A percentile compares a stretch with the other conserved stretches of the same genome.
These are phyloP conservation scores for Lentinula raphanica DNA, from an alignment of 768 basidiomycete genomes.

Conservation along the genomic window DNA sequence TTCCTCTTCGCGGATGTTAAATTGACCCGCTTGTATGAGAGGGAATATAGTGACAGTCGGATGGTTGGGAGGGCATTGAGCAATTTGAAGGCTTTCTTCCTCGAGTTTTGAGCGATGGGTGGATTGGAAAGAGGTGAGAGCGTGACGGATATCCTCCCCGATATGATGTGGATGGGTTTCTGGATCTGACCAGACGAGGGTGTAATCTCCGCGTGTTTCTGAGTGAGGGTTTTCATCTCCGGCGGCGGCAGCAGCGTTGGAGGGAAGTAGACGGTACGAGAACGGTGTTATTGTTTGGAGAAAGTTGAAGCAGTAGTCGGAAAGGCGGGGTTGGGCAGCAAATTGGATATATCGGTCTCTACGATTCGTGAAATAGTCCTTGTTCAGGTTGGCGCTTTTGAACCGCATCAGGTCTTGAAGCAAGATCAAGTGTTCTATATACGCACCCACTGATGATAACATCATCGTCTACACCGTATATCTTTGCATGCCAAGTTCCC, in stretches of 20 bases:
- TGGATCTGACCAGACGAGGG: constrained; percentile 63
- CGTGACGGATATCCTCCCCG: constrained; percentile 50
- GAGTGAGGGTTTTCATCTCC: constrained; percentile 18
- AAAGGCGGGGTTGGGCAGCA: constrained; percentile 48
- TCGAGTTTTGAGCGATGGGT: constrained; percentile 18
- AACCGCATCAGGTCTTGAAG: too few relatives aligned
- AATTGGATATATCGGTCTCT: constrained; percentile 93
- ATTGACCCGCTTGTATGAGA: constrained; percentile 85
- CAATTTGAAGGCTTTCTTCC: background rate
- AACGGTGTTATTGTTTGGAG: constrained; percentile 61
- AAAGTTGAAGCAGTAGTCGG: constrained; percentile 83
- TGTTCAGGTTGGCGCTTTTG: constrained; percentile 83
- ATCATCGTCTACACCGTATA: constrained; percentile 90
- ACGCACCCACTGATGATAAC: constrained; percentile 88
- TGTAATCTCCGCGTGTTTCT: constrained; percentile 37
- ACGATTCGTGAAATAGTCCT: constrained; percentile 90
- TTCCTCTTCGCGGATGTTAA: constrained; percentile 86
- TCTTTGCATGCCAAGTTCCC: constrained; percentile 98
- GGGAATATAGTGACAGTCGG: constrained; percentile 60
- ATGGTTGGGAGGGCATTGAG: background rate
- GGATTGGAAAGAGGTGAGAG: constrained; percentile 58
- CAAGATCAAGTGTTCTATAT: background rate
- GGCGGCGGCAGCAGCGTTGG: constrained; percentile 5
- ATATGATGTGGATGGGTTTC: constrained; percentile 66
- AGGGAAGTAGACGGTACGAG: constrained; percentile 56